Evolutionary conservation across 2,329 filamentous ascomycete genomes (phyloP).

Genomic region (Trichoderma sp.): DNA sequence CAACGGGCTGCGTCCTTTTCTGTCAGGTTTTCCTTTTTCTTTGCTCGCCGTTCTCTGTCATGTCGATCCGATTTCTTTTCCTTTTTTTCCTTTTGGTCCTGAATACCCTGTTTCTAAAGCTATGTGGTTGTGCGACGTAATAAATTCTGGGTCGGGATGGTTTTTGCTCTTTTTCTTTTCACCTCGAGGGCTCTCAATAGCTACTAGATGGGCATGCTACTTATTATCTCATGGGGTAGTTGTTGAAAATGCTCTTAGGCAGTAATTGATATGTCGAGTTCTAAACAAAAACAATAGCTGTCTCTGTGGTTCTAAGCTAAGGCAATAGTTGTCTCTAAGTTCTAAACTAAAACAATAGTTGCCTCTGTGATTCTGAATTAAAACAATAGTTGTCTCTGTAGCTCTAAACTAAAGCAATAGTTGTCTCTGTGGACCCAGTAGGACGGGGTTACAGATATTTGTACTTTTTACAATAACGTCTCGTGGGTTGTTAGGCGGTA

Average conservation of each 20-base stretch:
- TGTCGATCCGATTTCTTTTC: neutral
- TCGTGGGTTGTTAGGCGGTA: neutral
- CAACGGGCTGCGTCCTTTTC: neutral
- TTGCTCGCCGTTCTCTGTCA: neutral
- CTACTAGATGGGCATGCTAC: neutral
- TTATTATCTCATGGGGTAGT: neutral
- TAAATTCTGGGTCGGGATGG: neutral
- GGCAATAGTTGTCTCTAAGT: no score
- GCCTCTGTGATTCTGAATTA: neutral
- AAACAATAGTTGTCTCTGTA: neutral
- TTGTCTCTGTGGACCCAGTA: neutral
- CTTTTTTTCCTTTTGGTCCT: neutral
- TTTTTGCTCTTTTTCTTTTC: neutral
- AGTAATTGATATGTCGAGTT: neutral
- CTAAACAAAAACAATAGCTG: neutral
- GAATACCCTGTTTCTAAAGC: conserved; percentile 11
- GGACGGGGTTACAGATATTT: neutral
- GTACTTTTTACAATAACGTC: neutral
- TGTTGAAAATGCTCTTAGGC: neutral
- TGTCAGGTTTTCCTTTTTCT: neutral
- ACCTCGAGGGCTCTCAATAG: neutral
- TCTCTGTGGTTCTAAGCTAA: neutral
- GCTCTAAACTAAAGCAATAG: neutral
- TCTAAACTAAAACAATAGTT: no score
- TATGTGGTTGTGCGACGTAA: neutral